These are phyloP conservation scores for Paracorniculantispora psalliotae DNA, from an alignment of 2,329 filamentous ascomycete genomes.

Conservation along the genomic window DNA sequence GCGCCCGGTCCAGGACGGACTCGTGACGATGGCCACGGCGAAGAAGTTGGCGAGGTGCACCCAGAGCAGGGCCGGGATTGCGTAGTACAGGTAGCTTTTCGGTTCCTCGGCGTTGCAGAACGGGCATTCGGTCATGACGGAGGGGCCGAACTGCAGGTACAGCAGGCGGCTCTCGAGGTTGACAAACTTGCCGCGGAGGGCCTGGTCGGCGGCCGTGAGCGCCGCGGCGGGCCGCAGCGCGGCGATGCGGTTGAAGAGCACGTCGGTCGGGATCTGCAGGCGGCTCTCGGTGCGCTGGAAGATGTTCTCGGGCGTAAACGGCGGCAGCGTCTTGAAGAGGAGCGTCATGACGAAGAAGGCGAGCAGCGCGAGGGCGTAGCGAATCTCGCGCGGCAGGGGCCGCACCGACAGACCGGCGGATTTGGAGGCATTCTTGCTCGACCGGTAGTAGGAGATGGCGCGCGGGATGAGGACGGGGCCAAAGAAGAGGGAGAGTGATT, in stretches of 20 bases:
- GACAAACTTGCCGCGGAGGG: constrained; percentile 63
- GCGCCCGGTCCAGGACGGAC: constrained; percentile 56
- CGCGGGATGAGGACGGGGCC: constrained; percentile 68
- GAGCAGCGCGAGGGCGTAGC: constrained; percentile 57
- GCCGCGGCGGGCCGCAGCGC: constrained; percentile 42
- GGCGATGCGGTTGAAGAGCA: constrained; percentile 73
- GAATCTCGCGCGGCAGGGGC: constrained; percentile 48
- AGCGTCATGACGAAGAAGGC: constrained; percentile 41
- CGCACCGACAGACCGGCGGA: constrained; percentile 45
- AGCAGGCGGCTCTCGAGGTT: constrained; percentile 68
- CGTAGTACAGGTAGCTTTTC: constrained; percentile 72
- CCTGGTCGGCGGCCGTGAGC: constrained; percentile 56
- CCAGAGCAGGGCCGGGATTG: constrained; percentile 64
- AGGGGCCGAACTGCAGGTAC: constrained; percentile 79
- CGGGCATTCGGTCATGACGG: constrained; percentile 66
- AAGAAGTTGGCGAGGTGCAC: constrained; percentile 79
- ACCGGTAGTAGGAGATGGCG: constrained; percentile 59
- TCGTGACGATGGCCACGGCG: constrained; percentile 68
- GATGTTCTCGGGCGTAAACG: constrained; percentile 72
- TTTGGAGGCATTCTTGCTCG: constrained; percentile 36
- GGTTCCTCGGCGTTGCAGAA: constrained; percentile 74
- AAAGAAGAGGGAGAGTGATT: constrained; percentile 56
- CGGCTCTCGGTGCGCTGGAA: constrained; percentile 74
- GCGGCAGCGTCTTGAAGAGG: constrained; percentile 58
- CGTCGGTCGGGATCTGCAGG: constrained; percentile 77